Evolutionary conservation across 2,329 filamentous ascomycete species (phyloP).

Genomic region (Penicillium sp.): DNA sequence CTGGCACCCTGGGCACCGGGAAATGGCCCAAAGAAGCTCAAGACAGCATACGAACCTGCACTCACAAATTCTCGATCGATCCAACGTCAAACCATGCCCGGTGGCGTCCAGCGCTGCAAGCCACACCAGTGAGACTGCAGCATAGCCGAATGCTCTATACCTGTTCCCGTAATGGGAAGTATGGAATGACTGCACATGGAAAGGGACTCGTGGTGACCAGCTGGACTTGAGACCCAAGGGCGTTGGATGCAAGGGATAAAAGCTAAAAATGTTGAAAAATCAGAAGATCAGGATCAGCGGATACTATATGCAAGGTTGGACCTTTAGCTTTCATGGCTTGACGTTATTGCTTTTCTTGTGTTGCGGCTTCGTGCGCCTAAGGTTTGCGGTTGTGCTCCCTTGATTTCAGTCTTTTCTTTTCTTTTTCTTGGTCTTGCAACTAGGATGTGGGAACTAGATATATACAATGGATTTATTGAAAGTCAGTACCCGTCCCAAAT

Average conservation of each 20-base stretch:
- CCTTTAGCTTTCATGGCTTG: conserved; percentile 13
- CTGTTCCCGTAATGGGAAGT: not conserved
- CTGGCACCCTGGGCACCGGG: not conserved
- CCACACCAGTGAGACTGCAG: conserved; percentile 19
- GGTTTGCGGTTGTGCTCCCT: not conserved
- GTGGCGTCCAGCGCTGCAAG: conserved; percentile 11
- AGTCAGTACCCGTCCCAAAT: conserved; percentile 3
- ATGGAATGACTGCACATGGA: conserved; percentile 10
- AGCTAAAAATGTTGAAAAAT: too few species aligned
- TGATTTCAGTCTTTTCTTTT: not conserved
- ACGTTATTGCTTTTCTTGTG: conserved; percentile 10
- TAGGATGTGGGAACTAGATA: not conserved
- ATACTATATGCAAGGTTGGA: conserved; percentile 9
- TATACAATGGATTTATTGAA: not conserved
- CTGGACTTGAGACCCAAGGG: not conserved
- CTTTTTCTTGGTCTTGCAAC: not conserved
- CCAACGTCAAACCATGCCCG: not conserved
- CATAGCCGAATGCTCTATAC: conserved; percentile 8
- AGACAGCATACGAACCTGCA: not conserved
- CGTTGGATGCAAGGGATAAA: not conserved
- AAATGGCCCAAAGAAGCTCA: not conserved
- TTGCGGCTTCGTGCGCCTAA: not conserved
- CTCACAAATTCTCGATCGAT: not conserved
- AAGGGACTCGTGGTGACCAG: not conserved
- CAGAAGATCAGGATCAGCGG: conserved; percentile 11